Evolutionary conservation across 495 filamentous ascomycete species (phyloP).

Genomic region (Hamigera avellanea): DNA sequence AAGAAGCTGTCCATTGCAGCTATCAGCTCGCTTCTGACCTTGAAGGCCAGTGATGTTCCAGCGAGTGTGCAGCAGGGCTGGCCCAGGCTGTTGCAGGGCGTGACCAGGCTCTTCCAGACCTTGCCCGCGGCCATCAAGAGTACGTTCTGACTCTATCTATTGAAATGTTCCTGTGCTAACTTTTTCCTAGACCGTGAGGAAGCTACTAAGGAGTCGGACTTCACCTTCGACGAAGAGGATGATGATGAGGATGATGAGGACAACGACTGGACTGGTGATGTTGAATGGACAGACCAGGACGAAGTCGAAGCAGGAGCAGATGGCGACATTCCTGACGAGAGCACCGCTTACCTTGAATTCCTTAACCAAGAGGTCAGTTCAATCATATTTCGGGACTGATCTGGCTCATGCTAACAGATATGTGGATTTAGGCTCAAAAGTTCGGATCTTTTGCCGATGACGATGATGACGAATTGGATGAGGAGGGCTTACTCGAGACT

Average conservation of each 20-base stretch:
- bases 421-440: slow-evolving; percentile 57
- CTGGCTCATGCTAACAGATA: slow-evolving; percentile 5
- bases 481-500: slow-evolving; percentile 83
- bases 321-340: slow-evolving; percentile 72
- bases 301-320: slow-evolving; percentile 43
- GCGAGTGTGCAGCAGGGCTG: slow-evolving; percentile 86
- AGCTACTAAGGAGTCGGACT: slow-evolving; percentile 78
- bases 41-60: slow-evolving; percentile 69
- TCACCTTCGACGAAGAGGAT: slow-evolving; percentile 61
- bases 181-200: slow-evolving; percentile 63
- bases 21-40: slow-evolving; percentile 70
- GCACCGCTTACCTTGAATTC: slow-evolving; percentile 90
- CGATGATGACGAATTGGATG: slow-evolving; percentile 84
- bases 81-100: slow-evolving; percentile 88
- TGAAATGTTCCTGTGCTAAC: neutral
- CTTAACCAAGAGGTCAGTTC: slow-evolving; percentile 69
- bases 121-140: slow-evolving; percentile 77
- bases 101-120: slow-evolving; percentile 83
- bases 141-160: slow-evolving; percentile 26
- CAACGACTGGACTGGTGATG: slow-evolving; percentile 52
- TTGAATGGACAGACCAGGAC: slow-evolving; percentile 59
- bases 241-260: slow-evolving; percentile 67
- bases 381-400: neutral
- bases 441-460: slow-evolving; percentile 57
- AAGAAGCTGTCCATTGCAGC: slow-evolving; percentile 96